These are phyloP conservation scores for Diaporthe aspalathi DNA, from an alignment of 2,329 filamentous ascomycete genomes.

Conservation along the genomic window DNA sequence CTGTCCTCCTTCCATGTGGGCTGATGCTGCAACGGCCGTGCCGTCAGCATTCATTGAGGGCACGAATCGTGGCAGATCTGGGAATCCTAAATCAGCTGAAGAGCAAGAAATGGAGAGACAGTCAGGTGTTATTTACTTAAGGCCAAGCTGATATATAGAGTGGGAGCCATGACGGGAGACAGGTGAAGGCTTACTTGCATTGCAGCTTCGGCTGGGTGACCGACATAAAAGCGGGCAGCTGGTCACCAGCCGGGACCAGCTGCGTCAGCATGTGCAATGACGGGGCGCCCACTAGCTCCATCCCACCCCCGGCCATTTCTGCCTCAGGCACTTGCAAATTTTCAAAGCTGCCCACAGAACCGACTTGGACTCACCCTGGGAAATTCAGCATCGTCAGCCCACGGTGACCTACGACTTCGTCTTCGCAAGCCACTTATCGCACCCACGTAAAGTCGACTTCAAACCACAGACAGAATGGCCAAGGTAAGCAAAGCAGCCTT, in stretches of 20 bases:
- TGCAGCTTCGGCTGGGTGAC: neutral
- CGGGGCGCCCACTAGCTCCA: neutral
- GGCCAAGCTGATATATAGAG: neutral
- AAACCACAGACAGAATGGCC: conserved; percentile 39
- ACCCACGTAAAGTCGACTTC: conserved; percentile 39
- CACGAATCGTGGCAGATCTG: neutral
- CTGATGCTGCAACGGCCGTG: conserved; percentile 7
- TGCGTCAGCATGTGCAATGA: neutral
- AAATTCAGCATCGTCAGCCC: conserved; percentile 35
- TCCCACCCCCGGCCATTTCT: conserved; percentile 4
- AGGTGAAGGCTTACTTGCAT: neutral
- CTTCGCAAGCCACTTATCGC: conserved; percentile 38
- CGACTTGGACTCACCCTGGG: conserved; percentile 29
- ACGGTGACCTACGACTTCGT: conserved; percentile 31
- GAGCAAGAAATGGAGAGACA: neutral
- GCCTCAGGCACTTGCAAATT: conserved; percentile 39
- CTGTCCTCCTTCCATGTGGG: neutral
- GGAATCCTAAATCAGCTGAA: neutral
- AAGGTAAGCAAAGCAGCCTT: conserved; percentile 35
- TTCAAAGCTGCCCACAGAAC: conserved; percentile 36
- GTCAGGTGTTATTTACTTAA: neutral
- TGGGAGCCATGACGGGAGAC: neutral
- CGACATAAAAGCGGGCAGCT: neutral
- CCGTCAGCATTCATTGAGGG: neutral
- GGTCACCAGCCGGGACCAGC: neutral